A percentile compares a stretch with the other conserved stretches of the same genome.
phyloP scores from a whole-genome alignment of 768 basidiomycete genomes.

The Tylopilus sp. region DNA sequence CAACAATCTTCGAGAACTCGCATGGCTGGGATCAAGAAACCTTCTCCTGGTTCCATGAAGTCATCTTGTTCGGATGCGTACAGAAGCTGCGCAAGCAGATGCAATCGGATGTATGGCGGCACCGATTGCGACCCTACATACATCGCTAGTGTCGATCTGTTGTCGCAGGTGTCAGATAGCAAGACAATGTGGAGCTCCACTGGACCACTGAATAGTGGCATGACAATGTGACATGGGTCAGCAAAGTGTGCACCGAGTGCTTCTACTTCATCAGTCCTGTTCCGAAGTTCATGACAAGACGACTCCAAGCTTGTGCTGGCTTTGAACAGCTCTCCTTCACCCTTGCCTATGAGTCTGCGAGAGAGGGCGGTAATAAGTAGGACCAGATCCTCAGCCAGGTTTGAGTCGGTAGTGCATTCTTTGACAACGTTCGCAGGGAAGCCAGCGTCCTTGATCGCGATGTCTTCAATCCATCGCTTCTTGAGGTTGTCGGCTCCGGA shows the following conservation, averaged over 20 bases:
- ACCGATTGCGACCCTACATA: constrained; percentile 68
- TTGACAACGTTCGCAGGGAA: constrained; percentile 73
- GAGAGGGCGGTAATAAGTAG: constrained; percentile 55
- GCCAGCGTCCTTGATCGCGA: constrained; percentile 78
- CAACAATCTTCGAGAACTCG: constrained; percentile 69
- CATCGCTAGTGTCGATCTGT: constrained; percentile 58
- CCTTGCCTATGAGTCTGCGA: constrained; percentile 49
- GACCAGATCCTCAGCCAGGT: constrained; percentile 47
- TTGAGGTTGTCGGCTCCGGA: constrained; percentile 61
- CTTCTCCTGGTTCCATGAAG: constrained; percentile 64
- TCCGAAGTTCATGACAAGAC: constrained; percentile 12
- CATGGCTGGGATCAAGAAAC: constrained; percentile 69
- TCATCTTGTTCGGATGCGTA: constrained; percentile 47
- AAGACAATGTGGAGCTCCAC: constrained; percentile 66
- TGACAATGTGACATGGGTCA: constrained; percentile 46
- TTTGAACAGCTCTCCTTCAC: constrained; percentile 29
- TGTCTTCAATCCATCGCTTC: constrained; percentile 76
- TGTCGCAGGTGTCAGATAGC: constrained; percentile 35
- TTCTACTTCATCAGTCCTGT: constrained; percentile 41
- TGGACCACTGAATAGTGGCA: constrained; percentile 64
- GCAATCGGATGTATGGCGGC: constrained; percentile 79
- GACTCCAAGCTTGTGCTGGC: constrained; percentile 27
- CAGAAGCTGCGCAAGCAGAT: constrained; percentile 71
- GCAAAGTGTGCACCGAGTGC: constrained; percentile 54
- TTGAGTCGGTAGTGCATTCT: constrained; percentile 40